These are phyloP conservation scores for Stellera chamaejasme DNA, from an alignment of 345 rosid genomes.

Conservation along the genomic window DNA sequence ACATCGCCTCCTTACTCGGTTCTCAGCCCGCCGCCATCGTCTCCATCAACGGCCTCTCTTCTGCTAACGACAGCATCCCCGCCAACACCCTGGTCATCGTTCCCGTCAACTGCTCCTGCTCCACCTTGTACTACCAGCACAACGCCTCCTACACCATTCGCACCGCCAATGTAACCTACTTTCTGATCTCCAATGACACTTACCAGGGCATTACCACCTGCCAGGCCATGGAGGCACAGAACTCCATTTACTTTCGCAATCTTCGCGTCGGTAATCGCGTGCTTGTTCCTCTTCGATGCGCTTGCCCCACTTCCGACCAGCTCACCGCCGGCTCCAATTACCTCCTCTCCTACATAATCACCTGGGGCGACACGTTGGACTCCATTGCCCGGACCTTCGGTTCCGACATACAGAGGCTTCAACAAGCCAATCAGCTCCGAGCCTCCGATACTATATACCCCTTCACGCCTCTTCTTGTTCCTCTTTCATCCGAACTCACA, in stretches of 20 bases:
- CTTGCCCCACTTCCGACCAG: slow-evolving; percentile 68
- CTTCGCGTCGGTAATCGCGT: slow-evolving; percentile 22
- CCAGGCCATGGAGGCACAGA: slow-evolving; percentile 72
- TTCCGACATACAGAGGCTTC: slow-evolving; percentile 23
- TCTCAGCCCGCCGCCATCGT: slow-evolving; percentile 30
- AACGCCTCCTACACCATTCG: slow-evolving; percentile 44
- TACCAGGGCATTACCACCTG: slow-evolving; percentile 90
- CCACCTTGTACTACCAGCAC: slow-evolving; percentile 50
- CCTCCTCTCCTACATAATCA: slow-evolving; percentile 46
- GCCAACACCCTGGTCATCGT: slow-evolving; percentile 27
- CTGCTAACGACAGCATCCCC: slow-evolving; percentile 23
- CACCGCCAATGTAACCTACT: slow-evolving; percentile 18
- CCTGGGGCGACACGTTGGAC: slow-evolving; percentile 33
- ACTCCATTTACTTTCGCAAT: slow-evolving; percentile 20
- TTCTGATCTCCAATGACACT: slow-evolving; percentile 56
- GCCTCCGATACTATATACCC: slow-evolving; percentile 23
- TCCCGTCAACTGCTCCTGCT: slow-evolving; percentile 68
- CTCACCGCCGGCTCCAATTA: slow-evolving; percentile 38
- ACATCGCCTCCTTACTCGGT: slow-evolving; percentile 34
- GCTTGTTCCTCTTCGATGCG: slow-evolving; percentile 66
- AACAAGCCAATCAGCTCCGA: slow-evolving; percentile 43
- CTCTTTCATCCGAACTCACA: slow-evolving; percentile 43
- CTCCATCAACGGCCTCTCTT: slow-evolving; percentile 48
- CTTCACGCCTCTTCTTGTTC: slow-evolving; percentile 63
- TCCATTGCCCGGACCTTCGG: slow-evolving; percentile 39